phyloP scores from a whole-genome alignment of 306 rosid species.

The Glycine latifolia region DNA sequence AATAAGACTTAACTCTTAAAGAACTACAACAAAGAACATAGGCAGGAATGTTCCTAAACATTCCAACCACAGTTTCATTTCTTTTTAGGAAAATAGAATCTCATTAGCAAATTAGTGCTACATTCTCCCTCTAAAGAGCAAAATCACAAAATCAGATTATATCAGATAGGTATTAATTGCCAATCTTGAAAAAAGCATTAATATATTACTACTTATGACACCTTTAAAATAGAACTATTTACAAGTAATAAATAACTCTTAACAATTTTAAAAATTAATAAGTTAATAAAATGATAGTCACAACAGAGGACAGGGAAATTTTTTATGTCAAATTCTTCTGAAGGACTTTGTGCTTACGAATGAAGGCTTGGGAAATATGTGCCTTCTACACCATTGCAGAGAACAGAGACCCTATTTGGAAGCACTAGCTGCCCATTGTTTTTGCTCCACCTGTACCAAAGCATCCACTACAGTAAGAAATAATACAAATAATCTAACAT shows the following conservation, averaged over 20 bases:
- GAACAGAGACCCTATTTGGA: constrained; percentile 87
- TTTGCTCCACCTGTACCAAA: constrained; percentile 65
- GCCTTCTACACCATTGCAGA: constrained; percentile 96
- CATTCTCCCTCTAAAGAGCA: constrained; percentile 10
- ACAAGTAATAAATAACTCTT: neutral
- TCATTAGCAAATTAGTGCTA: constrained; percentile 16
- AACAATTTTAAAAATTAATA: constrained; percentile 2
- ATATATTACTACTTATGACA: neutral
- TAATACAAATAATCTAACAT: constrained; percentile 7
- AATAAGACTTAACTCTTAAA: neutral
- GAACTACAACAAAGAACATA: constrained; percentile 14
- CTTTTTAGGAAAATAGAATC: neutral
- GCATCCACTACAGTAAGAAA: constrained; percentile 48
- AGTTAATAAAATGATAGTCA: neutral
- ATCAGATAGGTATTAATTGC: constrained; percentile 23
- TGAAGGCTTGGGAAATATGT: constrained; percentile 97
- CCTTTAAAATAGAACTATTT: neutral
- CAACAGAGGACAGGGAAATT: neutral
- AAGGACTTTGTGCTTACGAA: constrained; percentile 69
- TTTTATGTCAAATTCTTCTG: constrained; percentile 18
- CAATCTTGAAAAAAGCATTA: constrained; percentile 30
- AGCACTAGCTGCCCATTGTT: constrained; percentile 64
- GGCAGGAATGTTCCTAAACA: neutral
- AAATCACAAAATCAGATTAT: constrained; percentile 17
- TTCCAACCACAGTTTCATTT: constrained; percentile 5